phyloP scores from a whole-genome alignment of 225 moss, liverwort and hornwort genomes.

The Pseudoscleropodium purum region DNA sequence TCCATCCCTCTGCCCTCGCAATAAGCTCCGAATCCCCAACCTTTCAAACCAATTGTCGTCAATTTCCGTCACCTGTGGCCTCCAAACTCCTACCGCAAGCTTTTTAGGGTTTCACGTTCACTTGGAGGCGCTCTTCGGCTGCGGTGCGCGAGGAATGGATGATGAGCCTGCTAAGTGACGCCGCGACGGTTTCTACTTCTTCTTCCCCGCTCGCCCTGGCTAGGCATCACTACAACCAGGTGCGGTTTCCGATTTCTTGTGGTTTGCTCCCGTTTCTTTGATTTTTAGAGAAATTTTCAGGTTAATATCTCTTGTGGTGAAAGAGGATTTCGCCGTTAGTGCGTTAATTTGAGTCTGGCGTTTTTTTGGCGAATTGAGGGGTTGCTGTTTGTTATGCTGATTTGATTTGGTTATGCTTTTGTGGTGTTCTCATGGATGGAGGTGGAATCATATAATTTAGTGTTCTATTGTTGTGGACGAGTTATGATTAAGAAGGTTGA shows the following conservation, averaged over 20 bases:
- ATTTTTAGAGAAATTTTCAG: not conserved
- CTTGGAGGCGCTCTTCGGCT: not conserved
- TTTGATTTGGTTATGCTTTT: not conserved
- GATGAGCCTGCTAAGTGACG: slow-evolving; percentile 98
- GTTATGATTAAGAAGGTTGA: not conserved
- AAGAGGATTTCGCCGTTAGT: not conserved
- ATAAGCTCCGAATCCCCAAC: not conserved
- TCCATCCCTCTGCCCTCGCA: not conserved
- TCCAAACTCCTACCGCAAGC: not conserved
- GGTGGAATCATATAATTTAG: not conserved
- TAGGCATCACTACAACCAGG: slow-evolving; percentile 86
- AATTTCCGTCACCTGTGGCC: not conserved
- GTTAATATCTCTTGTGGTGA: not conserved
- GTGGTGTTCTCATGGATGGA: not conserved
- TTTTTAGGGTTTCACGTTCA: slow-evolving; percentile 15
- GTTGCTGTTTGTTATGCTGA: not conserved
- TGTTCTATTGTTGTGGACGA: not conserved
- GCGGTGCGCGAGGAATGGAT: slow-evolving; percentile 71
- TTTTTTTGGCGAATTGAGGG: not conserved
- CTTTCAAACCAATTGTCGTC: not conserved
- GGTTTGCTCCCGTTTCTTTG: too few relatives aligned
- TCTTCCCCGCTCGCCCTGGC: slow-evolving; percentile 73
- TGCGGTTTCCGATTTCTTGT: not conserved
- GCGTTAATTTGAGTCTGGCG: not conserved
- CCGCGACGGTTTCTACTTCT: slow-evolving; percentile 49